Evolutionary conservation across 2,329 filamentous ascomycete species (phyloP).

Genomic region (Claviceps digitariae): DNA sequence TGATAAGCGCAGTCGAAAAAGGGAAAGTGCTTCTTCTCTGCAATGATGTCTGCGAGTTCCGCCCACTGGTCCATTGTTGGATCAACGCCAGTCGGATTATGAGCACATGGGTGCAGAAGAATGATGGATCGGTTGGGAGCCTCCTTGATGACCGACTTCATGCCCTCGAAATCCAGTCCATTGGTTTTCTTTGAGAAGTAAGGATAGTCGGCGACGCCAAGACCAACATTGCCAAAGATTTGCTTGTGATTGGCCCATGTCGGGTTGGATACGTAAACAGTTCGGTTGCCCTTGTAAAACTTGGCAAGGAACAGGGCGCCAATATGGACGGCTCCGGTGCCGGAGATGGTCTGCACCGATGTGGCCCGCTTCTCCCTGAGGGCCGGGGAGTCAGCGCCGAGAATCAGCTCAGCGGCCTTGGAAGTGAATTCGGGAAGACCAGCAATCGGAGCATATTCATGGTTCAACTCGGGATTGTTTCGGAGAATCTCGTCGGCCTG

Average conservation of each 20-base stretch:
- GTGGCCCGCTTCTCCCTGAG: constrained; percentile 68
- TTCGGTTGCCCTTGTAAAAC: constrained; percentile 67
- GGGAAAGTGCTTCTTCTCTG: constrained; percentile 73
- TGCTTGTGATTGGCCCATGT: constrained; percentile 99
- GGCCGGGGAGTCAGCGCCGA: constrained; percentile 68
- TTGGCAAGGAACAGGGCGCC: constrained; percentile 86
- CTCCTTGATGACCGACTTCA: constrained; percentile 55
- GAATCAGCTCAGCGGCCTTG: constrained; percentile 81
- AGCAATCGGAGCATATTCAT: constrained; percentile 96
- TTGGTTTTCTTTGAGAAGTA: constrained; percentile 87
- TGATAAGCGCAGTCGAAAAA: constrained; percentile 99
- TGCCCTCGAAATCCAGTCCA: constrained; percentile 83
- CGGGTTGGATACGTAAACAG: constrained; percentile 83
- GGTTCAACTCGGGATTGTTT: constrained; percentile 81
- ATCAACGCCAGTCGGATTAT: constrained; percentile 97
- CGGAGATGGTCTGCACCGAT: constrained; percentile 89
- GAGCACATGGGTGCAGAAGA: constrained; percentile 86
- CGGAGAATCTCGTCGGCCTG: constrained; percentile 85
- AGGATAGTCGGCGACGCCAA: constrained; percentile 71
- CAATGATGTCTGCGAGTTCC: constrained; percentile 67
- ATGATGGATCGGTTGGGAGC: constrained; percentile 75
- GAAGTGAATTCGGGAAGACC: constrained; percentile 74
- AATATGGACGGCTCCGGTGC: constrained; percentile 87
- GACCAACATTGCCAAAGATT: constrained; percentile 84
- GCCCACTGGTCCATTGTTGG: constrained; percentile 91